Conservation (phyloP, 345 rosid genomes). For the Excoecaria agallocha region DNA sequence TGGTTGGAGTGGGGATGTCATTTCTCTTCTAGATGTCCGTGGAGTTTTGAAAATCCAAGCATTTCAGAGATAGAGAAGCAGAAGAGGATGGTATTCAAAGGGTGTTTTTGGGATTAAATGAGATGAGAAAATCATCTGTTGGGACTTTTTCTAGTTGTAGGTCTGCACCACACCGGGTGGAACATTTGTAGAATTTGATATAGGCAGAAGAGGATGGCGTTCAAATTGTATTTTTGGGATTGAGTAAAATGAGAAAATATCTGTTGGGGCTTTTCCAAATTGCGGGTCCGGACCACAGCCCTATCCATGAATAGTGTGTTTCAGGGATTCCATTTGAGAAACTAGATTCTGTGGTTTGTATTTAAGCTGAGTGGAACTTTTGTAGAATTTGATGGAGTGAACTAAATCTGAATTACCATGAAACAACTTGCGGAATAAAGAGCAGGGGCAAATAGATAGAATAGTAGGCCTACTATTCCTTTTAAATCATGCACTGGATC, state of each 20-base stretch:
- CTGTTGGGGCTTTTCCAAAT: background rate
- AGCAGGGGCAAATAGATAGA: background rate
- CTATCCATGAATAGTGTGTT: background rate
- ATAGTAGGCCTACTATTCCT: background rate
- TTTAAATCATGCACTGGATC: background rate
- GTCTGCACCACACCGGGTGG: background rate
- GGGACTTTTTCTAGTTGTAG: background rate
- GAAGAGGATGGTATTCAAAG: too few relatives aligned
- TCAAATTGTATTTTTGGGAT: too few relatives aligned
- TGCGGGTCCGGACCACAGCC: background rate
- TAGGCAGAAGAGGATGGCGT: too few relatives aligned
- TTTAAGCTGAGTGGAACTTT: background rate
- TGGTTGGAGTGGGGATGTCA: too few relatives aligned
- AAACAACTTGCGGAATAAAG: background rate
- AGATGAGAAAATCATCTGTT: background rate
- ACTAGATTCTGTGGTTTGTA: too few relatives aligned
- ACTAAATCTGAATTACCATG: background rate
- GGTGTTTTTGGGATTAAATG: background rate
- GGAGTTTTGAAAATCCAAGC: too few relatives aligned
- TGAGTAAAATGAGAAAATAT: background rate
- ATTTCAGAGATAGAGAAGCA: too few relatives aligned
- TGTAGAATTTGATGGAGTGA: background rate
- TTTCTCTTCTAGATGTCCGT: too few relatives aligned
- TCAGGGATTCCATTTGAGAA: background rate
- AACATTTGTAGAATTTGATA: too few relatives aligned